These are phyloP conservation scores for Cyamopsis tetragonoloba DNA, from an alignment of 306 rosid species.

Conservation along the genomic window DNA sequence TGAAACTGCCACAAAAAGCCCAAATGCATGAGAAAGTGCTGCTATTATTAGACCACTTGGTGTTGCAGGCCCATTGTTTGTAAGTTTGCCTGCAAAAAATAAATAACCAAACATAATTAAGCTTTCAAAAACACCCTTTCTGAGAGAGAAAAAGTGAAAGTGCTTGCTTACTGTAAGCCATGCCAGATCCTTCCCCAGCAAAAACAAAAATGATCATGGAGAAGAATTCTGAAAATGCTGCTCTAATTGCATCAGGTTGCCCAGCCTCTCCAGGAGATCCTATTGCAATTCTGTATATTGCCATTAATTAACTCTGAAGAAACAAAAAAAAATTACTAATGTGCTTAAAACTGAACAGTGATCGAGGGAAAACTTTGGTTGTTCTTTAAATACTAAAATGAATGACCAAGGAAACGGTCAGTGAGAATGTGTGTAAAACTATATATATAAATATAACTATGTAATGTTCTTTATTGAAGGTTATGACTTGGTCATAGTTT, in stretches of 20 bases:
- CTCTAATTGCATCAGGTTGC: conserved; percentile 77
- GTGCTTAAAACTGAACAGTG: background rate
- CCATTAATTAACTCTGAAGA: conserved; percentile 23
- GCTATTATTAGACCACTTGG: conserved; percentile 65
- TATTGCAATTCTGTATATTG: conserved; percentile 50
- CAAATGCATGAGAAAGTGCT: conserved; percentile 75
- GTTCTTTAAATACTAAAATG: conserved; percentile 28
- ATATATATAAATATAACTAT: too few species aligned
- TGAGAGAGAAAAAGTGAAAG: background rate
- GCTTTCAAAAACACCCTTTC: background rate
- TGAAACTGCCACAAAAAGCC: conserved; percentile 70
- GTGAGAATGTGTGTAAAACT: background rate
- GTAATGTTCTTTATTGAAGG: too few species aligned
- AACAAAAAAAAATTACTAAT: background rate
- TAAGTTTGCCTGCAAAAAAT: conserved; percentile 54
- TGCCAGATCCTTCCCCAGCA: conserved; percentile 85
- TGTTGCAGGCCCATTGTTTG: conserved; percentile 50
- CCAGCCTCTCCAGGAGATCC: conserved; percentile 75
- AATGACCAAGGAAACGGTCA: conserved; percentile 45
- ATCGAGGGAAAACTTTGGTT: background rate
- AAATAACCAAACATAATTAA: background rate
- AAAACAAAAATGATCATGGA: conserved; percentile 79
- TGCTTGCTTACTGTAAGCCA: conserved; percentile 71
- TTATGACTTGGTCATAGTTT: conserved; percentile 18
- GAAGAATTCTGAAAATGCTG: conserved; percentile 78